phyloP scores from a whole-genome alignment of 371 early-diverging fungal species.

The Mucor mucedo region DNA sequence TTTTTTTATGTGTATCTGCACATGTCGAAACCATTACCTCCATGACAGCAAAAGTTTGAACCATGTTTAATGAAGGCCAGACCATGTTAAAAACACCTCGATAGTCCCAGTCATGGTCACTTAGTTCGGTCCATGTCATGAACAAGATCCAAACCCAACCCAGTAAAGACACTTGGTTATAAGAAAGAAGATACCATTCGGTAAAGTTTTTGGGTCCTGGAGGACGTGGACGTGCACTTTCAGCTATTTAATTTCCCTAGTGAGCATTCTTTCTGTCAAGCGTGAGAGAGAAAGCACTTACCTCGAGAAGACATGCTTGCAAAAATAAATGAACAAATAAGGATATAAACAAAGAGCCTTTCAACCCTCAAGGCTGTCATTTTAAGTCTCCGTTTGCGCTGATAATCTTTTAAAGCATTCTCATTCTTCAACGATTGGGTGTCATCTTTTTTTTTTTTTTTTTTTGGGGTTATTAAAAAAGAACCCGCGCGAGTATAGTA shows the following conservation, averaged over 20 bases:
- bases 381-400: no score
- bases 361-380: no score
- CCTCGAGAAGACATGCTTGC: no score
- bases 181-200: constrained; percentile 74
- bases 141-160: constrained; percentile 81
- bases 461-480: no score
- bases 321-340: not conserved
- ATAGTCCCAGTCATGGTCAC: constrained; percentile 55
- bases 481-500: no score
- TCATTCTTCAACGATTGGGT: no score
- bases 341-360: no score
- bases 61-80: constrained; percentile 60
- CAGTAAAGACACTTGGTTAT: constrained; percentile 76
- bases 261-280: no score
- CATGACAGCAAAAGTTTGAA: constrained; percentile 80
- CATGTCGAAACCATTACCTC: constrained; percentile 55
- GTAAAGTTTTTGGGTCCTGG: constrained; percentile 33
- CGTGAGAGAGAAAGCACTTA: no score
- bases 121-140: constrained; percentile 54
- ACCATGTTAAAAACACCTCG: constrained; percentile 61
- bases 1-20: no score
- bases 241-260: not conserved
- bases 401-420: no score
- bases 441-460: no score
- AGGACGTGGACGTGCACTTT: constrained; percentile 8